Percentiles rank a stretch among this genome's conserved stretches.
Conservation (phyloP, 2,329 filamentous ascomycete genomes). For the Saccharata proteae region DNA sequence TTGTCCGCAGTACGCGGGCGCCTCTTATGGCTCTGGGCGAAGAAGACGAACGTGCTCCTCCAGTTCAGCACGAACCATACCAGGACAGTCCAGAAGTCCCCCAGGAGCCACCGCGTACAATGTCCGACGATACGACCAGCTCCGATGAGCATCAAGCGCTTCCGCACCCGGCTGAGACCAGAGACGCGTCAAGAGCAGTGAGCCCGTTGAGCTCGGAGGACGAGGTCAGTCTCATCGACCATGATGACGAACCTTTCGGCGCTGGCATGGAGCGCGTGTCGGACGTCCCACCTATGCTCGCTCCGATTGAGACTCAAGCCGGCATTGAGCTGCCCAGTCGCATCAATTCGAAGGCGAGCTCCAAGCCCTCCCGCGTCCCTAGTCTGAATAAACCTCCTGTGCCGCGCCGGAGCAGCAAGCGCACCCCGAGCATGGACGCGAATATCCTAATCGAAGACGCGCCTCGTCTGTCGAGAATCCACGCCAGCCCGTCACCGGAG, state of each 20-base stretch:
- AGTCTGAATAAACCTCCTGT: constrained; percentile 28
- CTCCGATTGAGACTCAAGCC: constrained; percentile 46
- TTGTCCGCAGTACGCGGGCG: constrained; percentile 80
- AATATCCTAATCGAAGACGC: constrained; percentile 16
- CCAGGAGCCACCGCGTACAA: neutral
- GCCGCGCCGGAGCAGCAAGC: constrained; percentile 59
- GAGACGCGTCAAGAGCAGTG: neutral
- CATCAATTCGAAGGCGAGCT: constrained; percentile 46
- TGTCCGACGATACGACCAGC: neutral
- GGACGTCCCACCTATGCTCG: constrained; percentile 44
- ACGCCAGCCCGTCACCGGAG: constrained; percentile 11
- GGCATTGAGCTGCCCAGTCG: constrained; percentile 54
- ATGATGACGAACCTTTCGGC: constrained; percentile 35
- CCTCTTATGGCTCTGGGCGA: constrained; percentile 53
- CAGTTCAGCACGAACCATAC: constrained; percentile 34
- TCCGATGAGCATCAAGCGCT: neutral
- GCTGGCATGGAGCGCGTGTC: constrained; percentile 31
- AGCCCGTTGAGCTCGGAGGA: neutral
- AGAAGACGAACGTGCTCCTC: constrained; percentile 37
- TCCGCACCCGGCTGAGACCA: too few relatives aligned
- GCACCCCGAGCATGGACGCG: constrained; percentile 17
- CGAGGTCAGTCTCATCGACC: constrained; percentile 10
- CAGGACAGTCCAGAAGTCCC: constrained; percentile 35
- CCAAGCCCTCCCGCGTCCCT: constrained; percentile 17
- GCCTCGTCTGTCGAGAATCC: constrained; percentile 18